These are phyloP conservation scores for Zygosaccharomyces siamensis DNA, from an alignment of 805 yeast genomes.

Conservation along the genomic window DNA sequence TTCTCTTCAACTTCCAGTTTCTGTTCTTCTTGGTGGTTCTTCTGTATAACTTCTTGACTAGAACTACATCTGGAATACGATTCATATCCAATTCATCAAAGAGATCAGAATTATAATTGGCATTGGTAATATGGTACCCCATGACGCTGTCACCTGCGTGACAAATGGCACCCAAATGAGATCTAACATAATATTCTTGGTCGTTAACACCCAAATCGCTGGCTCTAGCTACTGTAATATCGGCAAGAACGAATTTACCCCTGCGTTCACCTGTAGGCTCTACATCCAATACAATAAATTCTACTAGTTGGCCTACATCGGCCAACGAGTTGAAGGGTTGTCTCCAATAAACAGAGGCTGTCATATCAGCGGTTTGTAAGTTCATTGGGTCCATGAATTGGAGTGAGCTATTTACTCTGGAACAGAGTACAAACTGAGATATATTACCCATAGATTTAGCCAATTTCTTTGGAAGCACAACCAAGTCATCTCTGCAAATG, in stretches of 20 bases:
- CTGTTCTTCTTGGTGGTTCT: conserved; percentile 71
- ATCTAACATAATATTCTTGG: conserved; percentile 72
- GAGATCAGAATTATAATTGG: conserved; percentile 83
- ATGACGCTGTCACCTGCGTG: conserved; percentile 95
- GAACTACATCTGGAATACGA: conserved; percentile 75
- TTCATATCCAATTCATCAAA: conserved; percentile 65
- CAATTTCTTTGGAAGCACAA: conserved; percentile 80
- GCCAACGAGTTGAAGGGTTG: conserved; percentile 71
- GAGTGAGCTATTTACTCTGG: conserved; percentile 72
- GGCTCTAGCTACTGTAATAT: conserved; percentile 85
- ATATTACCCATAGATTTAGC: conserved; percentile 83
- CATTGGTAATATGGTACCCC: conserved; percentile 82
- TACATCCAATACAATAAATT: conserved; percentile 86
- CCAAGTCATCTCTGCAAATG: conserved; percentile 93
- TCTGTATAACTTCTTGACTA: conserved; percentile 84
- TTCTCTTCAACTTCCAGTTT: conserved; percentile 92
- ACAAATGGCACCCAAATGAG: conserved; percentile 89
- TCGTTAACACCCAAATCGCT: conserved; percentile 85
- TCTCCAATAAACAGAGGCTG: conserved; percentile 75
- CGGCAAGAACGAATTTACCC: conserved; percentile 82
- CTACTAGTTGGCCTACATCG: conserved; percentile 70
- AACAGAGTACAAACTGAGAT: conserved; percentile 76
- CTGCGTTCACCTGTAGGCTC: conserved; percentile 80
- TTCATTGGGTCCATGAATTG: conserved; percentile 86
- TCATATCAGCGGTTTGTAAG: conserved; percentile 69